Evolutionary conservation across 129 eudicot genomes (phyloP).

Genomic region (Solidago caesia): DNA sequence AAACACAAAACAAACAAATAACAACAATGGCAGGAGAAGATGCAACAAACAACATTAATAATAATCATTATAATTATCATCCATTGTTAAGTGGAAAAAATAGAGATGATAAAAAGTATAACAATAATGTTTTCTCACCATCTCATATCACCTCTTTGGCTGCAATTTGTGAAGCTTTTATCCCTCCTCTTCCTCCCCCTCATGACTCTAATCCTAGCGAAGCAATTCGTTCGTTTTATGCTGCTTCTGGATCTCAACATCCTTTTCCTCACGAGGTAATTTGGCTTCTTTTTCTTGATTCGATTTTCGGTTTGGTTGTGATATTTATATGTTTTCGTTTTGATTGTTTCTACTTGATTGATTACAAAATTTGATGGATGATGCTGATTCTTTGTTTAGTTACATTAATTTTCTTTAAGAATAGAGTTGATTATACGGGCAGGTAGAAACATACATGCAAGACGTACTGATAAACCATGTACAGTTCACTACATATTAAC

Average conservation of each 20-base stretch:
- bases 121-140: constrained; percentile 61
- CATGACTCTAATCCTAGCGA: background rate
- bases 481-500: too few species aligned
- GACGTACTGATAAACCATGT: too few species aligned
- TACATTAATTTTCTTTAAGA: too few species aligned
- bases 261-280: constrained; percentile 65
- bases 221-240: constrained; percentile 29
- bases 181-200: constrained; percentile 54
- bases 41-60: background rate
- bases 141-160: constrained; percentile 69
- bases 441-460: too few species aligned
- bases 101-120: constrained; percentile 30
- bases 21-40: constrained; percentile 28
- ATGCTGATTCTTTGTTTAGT: too few species aligned
- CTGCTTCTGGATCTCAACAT: constrained; percentile 46
- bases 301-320: too few species aligned
- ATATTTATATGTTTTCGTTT: too few species aligned
- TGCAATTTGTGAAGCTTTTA: constrained; percentile 62
- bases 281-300: background rate
- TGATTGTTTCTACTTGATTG: too few species aligned
- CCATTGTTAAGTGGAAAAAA: constrained; percentile 55
- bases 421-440: too few species aligned
- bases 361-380: too few species aligned
- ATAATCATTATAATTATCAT: constrained; percentile 28
- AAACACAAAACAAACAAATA: background rate